Conservation (phyloP, 306 rosid genomes). For the Erythrophleum fordii region DNA sequence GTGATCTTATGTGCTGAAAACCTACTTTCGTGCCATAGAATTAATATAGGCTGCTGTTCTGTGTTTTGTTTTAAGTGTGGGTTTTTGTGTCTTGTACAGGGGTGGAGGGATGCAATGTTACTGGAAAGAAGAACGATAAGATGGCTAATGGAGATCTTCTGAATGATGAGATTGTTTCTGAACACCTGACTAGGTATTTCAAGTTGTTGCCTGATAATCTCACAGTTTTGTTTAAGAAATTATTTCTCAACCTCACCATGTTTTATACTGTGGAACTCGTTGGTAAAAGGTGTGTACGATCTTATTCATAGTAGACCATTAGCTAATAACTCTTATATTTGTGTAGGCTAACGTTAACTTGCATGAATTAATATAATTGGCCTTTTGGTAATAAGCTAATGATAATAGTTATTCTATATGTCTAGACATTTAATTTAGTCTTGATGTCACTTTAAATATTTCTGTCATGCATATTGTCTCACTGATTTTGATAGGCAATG, state of each 20-base stretch:
- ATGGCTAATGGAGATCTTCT: conserved; percentile 56
- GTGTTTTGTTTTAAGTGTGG: conserved; percentile 33
- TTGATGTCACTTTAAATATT: conserved; percentile 14
- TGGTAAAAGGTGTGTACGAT: conserved; percentile 1
- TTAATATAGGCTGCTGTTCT: neutral
- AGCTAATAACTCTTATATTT: neutral
- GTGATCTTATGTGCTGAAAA: neutral
- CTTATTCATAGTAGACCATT: conserved; percentile 1
- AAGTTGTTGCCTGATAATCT: conserved; percentile 25
- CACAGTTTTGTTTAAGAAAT: neutral
- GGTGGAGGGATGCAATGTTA: conserved; percentile 37
- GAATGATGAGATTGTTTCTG: conserved; percentile 88
- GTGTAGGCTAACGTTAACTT: neutral
- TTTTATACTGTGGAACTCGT: conserved; percentile 5
- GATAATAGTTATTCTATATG: conserved; percentile 6
- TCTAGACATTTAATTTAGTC: conserved; percentile 3
- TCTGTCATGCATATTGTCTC: conserved; percentile 6
- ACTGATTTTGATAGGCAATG: conserved; percentile 21
- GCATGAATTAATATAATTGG: conserved; percentile 12
- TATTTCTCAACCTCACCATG: conserved; percentile 12
- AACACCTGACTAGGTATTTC: conserved; percentile 85
- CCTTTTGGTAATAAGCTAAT: conserved; percentile 14
- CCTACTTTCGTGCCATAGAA: conserved; percentile 8
- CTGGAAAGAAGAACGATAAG: conserved; percentile 48
- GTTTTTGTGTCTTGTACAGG: conserved; percentile 43